phyloP scores from a whole-genome alignment of 1,139 yeast genomes.

The Taphrina betulina region DNA sequence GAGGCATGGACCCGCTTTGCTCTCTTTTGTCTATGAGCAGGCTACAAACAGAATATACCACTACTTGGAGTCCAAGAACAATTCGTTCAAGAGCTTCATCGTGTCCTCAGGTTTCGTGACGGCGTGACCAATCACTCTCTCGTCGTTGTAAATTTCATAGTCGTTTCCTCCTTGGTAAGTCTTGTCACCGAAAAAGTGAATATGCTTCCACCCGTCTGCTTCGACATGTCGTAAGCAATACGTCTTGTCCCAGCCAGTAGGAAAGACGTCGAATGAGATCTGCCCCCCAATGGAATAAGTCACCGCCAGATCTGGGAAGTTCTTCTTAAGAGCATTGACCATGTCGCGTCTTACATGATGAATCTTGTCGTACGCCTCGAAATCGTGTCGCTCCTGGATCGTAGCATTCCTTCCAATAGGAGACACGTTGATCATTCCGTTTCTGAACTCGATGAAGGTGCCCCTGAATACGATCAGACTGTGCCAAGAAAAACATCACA shows the following conservation, averaged over 20 bases:
- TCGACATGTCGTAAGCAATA: conserved; percentile 92
- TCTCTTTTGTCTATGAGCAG: too few relatives aligned
- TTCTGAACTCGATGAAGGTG: conserved; percentile 96
- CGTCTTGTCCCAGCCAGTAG: conserved; percentile 99
- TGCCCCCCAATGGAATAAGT: conserved; percentile 94
- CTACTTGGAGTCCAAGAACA: too few relatives aligned
- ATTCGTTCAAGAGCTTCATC: conserved; percentile 73
- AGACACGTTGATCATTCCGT: conserved; percentile 97
- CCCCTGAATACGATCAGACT: conserved; percentile 58
- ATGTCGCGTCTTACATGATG: conserved; percentile 76
- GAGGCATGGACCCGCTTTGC: too few relatives aligned
- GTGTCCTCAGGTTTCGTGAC: conserved; percentile 89
- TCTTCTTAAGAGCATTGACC: conserved; percentile 77
- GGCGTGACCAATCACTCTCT: conserved; percentile 93
- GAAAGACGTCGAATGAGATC: conserved; percentile 98
- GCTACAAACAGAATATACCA: too few relatives aligned
- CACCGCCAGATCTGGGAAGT: conserved; percentile 77
- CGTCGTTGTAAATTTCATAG: conserved; percentile 88
- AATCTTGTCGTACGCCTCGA: conserved; percentile 74
- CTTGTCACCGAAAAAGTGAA: conserved; percentile 99
- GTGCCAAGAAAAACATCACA: too few relatives aligned
- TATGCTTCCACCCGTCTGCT: conserved; percentile 75
- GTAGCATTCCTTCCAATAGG: conserved; percentile 99
- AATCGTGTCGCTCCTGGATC: conserved; percentile 87
- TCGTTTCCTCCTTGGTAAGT: conserved; percentile 96